Evolutionary conservation across 148 eudicot genomes (phyloP).

Genomic region (Amaranthus cruentus): DNA sequence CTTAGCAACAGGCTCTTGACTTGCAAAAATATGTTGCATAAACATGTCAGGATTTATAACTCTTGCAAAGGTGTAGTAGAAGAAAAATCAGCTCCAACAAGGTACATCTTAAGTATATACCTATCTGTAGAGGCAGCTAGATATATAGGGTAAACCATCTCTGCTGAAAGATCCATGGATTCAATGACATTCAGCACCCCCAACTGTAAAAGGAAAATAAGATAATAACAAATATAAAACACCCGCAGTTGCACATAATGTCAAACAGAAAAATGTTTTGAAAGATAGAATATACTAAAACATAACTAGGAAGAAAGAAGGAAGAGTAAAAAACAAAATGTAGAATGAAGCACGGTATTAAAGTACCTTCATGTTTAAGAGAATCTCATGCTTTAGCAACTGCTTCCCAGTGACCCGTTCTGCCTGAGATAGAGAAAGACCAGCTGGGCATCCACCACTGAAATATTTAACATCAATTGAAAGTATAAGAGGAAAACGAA

Average conservation of each 20-base stretch:
- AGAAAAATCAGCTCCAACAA: conserved; percentile 4
- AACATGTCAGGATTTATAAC: conserved; percentile 11
- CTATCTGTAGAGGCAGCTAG: conserved; percentile 73
- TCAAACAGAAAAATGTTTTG: not conserved
- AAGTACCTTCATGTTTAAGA: conserved; percentile 62
- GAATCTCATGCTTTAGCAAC: conserved; percentile 42
- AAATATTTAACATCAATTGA: conserved; percentile 15
- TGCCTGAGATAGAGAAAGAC: conserved; percentile 69
- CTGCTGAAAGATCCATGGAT: conserved; percentile 66
- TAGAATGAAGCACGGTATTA: not conserved
- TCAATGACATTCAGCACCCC: conserved; percentile 78
- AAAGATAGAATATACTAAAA: not conserved
- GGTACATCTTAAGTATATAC: conserved; percentile 32
- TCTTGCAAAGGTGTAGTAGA: not conserved
- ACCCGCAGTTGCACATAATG: not conserved
- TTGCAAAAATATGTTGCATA: conserved; percentile 34
- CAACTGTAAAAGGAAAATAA: conserved; percentile 36
- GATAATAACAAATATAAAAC: not conserved
- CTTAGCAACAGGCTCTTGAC: conserved; percentile 82
- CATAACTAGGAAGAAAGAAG: not conserved
- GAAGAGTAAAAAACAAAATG: not conserved
- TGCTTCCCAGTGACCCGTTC: conserved; percentile 78
- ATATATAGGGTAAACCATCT: conserved; percentile 68
- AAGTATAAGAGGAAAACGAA: conserved; percentile 8
- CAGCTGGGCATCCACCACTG: conserved; percentile 77